Conservation (phyloP, 2,329 filamentous ascomycete genomes). For the Chaetomium sp. region DNA sequence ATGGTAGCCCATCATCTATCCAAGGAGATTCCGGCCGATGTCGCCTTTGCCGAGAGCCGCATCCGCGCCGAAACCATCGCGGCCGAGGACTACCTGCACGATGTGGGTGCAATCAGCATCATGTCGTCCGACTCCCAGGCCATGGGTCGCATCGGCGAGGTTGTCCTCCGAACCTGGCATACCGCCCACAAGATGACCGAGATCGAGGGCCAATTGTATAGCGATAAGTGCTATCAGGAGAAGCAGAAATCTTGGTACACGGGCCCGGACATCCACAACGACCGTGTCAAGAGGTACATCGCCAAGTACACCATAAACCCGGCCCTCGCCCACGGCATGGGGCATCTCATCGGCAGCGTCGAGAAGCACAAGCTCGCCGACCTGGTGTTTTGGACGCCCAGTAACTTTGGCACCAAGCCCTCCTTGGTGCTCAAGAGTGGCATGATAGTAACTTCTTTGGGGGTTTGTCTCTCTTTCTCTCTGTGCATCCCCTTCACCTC, state of each 20-base stretch:
- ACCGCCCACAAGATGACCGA: conserved; percentile 94
- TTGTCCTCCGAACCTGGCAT: conserved; percentile 91
- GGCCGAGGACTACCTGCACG: conserved; percentile 93
- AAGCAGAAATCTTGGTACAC: no score
- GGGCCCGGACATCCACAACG: conserved; percentile 78
- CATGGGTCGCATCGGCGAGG: conserved; percentile 95
- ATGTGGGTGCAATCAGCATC: conserved; percentile 94
- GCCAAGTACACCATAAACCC: conserved; percentile 98
- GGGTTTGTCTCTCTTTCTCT: conserved; percentile 57
- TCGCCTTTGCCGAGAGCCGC: conserved; percentile 90
- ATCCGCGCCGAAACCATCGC: conserved; percentile 97
- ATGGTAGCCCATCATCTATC: conserved; percentile 97
- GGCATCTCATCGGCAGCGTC: conserved; percentile 80
- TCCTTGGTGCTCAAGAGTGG: conserved; percentile 81
- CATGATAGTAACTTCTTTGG: conserved; percentile 78
- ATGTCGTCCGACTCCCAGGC: conserved; percentile 95
- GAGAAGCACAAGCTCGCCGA: conserved; percentile 91
- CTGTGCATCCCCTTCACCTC: conserved; percentile 5
- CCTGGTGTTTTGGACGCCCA: conserved; percentile 82
- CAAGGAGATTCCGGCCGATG: conserved; percentile 91
- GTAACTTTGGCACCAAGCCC: conserved; percentile 87
- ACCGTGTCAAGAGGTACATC: conserved; percentile 87
- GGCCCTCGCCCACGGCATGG: conserved; percentile 86
- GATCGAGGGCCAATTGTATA: conserved; percentile 58
- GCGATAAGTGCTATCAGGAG: no score